Conservation (phyloP, 2,329 filamentous ascomycete genomes). For the Penicillium sp. region DNA sequence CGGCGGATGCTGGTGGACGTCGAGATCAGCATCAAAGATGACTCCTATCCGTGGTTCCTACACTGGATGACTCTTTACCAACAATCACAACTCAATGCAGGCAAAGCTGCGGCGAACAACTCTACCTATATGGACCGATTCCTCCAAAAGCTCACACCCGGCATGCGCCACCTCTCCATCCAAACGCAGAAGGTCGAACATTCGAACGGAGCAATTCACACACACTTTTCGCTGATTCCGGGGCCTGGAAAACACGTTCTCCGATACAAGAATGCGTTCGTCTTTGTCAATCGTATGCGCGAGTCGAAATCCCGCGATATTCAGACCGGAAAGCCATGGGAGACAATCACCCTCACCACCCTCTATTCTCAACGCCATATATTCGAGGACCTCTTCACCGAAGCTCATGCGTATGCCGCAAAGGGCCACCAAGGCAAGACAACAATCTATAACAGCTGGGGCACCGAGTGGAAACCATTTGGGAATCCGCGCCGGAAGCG, state of each 20-base stretch:
- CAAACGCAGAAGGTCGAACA: conserved; percentile 63
- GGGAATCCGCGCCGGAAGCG: conserved; percentile 83
- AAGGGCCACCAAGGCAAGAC: conserved; percentile 89
- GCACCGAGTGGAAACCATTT: conserved; percentile 80
- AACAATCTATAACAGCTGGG: conserved; percentile 81
- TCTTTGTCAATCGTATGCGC: conserved; percentile 82
- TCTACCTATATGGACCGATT: conserved; percentile 52
- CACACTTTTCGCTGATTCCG: conserved; percentile 84
- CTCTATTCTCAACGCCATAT: conserved; percentile 85
- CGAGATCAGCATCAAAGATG: conserved; percentile 91
- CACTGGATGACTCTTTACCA: conserved; percentile 91
- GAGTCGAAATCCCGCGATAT: conserved; percentile 77
- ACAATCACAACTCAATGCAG: conserved; percentile 56
- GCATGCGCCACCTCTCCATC: conserved; percentile 64
- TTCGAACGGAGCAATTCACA: conserved; percentile 68
- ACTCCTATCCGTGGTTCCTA: conserved; percentile 90
- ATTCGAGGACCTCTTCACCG: conserved; percentile 84
- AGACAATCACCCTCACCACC: conserved; percentile 88
- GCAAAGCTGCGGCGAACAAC: conserved; percentile 49
- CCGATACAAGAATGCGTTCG: conserved; percentile 81
- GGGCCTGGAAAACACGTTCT: conserved; percentile 88
- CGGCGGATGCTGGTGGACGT: conserved; percentile 89
- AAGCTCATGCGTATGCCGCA: conserved; percentile 78
- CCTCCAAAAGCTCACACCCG: conserved; percentile 58
- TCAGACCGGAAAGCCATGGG: conserved; percentile 84